Evolutionary conservation across 208 protist species (phyloP), one percentile per base, ranked within the genome.

Genomic region (Crithidia mellificae): DNA sequence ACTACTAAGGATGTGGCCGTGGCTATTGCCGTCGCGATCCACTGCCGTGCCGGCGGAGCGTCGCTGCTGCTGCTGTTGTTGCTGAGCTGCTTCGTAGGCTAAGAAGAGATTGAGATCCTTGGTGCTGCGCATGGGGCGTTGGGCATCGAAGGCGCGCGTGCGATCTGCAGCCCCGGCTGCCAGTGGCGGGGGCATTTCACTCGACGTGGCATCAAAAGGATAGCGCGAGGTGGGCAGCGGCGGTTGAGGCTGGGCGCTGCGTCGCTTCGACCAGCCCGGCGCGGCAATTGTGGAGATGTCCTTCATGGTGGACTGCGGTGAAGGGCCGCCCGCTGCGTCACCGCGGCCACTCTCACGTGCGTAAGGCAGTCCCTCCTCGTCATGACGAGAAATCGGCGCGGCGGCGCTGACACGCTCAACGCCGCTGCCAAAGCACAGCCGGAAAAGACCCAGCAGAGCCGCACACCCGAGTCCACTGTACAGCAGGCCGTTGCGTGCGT

Each of bases 101-200:
- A 88, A 74, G 41, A 86, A 87, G n/a, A 53, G 34, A 22, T 81
- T 56, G 0, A 90, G 54, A 27, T 87, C 81, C 11, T 50, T 68
- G 34, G 70, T 38, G 0, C 74, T 68, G 30, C 85, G 74, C 67
- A 87, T 85, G 2, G 85, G 76, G 0, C 74, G 75, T 36, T 49
- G 47, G 4, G 69, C 44, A 34, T 69, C 76, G 47, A 75, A 53
- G 43, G 32, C 41, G 11, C 58, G 41, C 25, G 20, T 68, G 38
- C 49, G 58, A 29, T 59, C 52, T 2, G 43, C 39, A 4, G 36
- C 22, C 44, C 19, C 38, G 3, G 59, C 54, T 4, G 64, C 50
- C 0, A 50, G 6, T 22, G 27, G 24, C 32, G 30, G 24, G 22
- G 30, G 50, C n/a, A 15, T 20, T 17, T 2, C 30, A 11, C 44